phyloP scores from a whole-genome alignment of 148 eudicot genomes.

The Amaranthus palmeri region DNA sequence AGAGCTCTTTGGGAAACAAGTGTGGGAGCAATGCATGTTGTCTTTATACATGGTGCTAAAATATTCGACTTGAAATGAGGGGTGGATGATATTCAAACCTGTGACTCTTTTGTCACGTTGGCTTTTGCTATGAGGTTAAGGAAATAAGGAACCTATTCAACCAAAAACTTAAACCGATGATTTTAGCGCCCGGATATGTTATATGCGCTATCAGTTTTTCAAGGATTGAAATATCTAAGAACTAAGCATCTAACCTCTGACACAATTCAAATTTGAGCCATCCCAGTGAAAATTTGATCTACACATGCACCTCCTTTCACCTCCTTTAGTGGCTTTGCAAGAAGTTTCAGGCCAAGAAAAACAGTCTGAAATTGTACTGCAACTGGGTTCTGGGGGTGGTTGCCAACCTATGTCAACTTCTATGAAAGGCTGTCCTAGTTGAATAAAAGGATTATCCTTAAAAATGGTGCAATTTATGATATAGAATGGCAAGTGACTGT shows the following conservation, averaged over 20 bases:
- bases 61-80: too few relatives aligned
- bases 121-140: too few relatives aligned
- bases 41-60: too few relatives aligned
- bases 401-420: constrained; percentile 27
- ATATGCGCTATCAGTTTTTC: too few relatives aligned
- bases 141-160: too few relatives aligned
- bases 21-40: too few relatives aligned
- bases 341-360: constrained; percentile 17
- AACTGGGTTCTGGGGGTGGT: constrained; percentile 17
- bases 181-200: too few relatives aligned
- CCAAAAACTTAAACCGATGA: too few relatives aligned
- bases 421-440: constrained; percentile 9
- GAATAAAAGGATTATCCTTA: neutral
- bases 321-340: constrained; percentile 16
- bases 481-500: constrained; percentile 1
- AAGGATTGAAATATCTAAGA: neutral
- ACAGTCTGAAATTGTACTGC: constrained; percentile 18
- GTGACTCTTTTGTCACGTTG: too few relatives aligned
- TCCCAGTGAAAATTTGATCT: constrained; percentile 15
- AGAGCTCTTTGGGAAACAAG: too few relatives aligned
- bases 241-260: constrained; percentile 13
- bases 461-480: constrained; percentile 8
- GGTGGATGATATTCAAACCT: too few relatives aligned
- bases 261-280: constrained; percentile 17
- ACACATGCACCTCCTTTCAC: constrained; percentile 23